phyloP scores from a whole-genome alignment of 148 eudicot genomes.

The Cornus kousa region DNA sequence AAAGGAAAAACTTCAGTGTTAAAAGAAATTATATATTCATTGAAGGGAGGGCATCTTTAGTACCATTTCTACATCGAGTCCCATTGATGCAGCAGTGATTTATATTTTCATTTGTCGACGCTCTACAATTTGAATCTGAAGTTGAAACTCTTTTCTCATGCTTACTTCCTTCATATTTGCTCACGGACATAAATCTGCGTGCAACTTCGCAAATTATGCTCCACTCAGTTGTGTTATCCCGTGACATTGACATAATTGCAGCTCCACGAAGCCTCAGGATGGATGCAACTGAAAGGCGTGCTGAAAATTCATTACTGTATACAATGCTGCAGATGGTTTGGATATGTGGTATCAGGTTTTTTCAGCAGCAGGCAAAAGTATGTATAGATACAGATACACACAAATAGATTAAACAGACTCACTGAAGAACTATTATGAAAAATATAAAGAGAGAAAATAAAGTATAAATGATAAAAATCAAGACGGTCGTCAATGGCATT shows the following conservation, averaged over 20 bases:
- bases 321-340: slow-evolving; percentile 55
- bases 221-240: slow-evolving; percentile 38
- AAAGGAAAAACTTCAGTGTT: not conserved
- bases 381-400: not conserved
- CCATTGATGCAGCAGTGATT: slow-evolving; percentile 1
- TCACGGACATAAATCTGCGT: slow-evolving; percentile 43
- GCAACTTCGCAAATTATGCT: slow-evolving; percentile 50
- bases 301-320: slow-evolving; percentile 67
- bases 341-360: not conserved
- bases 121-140: slow-evolving; percentile 15
- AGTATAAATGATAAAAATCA: not conserved
- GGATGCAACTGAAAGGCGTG: slow-evolving; percentile 70
- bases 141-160: slow-evolving; percentile 14
- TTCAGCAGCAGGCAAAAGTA: not conserved
- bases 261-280: slow-evolving; percentile 68
- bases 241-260: slow-evolving; percentile 56
- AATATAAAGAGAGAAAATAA: not conserved
- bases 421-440: not conserved
- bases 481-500: not conserved
- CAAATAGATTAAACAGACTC: not conserved
- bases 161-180: slow-evolving; percentile 32
- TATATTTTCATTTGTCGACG: slow-evolving; percentile 12
- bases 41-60: not conserved
- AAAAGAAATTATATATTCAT: not conserved
- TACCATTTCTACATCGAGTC: slow-evolving; percentile 10